Base-by-base conservation (phyloP, 306 rosid genomes). In the Cucumis hystrix region DNA sequence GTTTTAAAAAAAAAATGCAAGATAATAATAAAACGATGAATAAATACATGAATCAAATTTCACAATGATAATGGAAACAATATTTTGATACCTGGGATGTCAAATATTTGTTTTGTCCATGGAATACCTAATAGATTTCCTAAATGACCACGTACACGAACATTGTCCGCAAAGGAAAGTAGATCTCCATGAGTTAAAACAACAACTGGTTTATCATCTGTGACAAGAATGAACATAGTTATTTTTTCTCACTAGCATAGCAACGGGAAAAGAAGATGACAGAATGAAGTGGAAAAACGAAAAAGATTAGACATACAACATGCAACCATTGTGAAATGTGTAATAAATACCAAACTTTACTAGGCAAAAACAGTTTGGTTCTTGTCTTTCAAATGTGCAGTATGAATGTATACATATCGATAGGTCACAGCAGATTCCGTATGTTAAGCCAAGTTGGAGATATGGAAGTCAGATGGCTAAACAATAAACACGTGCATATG, bases 111-210 rank as follows among this genome's bases (percentile, higher is more conserved):
- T 68, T 77, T 84, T 30, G 91, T 77, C 0, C 97, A 93, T 6
- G 96, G 91, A 82, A 91, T 83, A 55, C 97, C 92, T 33, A 94
- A 83, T 45, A 88, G 71, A 79, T 82, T 87, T 82, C 93, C 98
- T 84, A 94, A 80, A 87, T 85, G 79, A 59, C 69, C 82, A 43
- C 84, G 85, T 33, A 94, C 75, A 75, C 79, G 89, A 74, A 86
- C 91, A 56, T 96, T 88, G 14, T 94, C 95, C 68, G 77, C 62
- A 54, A 76, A 70, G 16, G 93, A 89, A 83, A 94, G 97, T 56
- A 90, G 91, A 87, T 90, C 97, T 30, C 98, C 98, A 79, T 94
- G 98, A 17, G 95, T 91, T 57, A 89, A 77, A 74, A 90, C 93
- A 75, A 90, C 81, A 40, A 87, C 87, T 35, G 98, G 98, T 83